Evolutionary conservation across 2,329 filamentous ascomycete genomes (phyloP), one percentile per base, ranked within the genome.

Genomic region (Penicillium sp.): DNA sequence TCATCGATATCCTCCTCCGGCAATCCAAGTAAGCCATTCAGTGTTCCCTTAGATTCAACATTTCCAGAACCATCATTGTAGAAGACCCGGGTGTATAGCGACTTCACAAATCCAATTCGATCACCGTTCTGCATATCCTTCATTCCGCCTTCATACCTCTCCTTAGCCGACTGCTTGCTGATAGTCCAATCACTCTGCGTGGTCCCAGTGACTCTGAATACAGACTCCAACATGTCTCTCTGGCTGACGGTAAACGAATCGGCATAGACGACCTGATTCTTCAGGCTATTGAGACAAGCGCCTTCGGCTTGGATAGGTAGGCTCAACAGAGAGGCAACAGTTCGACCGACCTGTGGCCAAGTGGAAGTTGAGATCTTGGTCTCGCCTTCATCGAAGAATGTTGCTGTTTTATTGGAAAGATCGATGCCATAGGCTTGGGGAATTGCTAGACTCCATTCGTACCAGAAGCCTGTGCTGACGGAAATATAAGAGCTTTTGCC

Each of bases 1-100:
- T 80, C 77, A 58, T 88, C 84, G 22, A 88, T 58, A 43, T 83
- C 76, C 66, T 88, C 85, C 58, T 79, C 69, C 0, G 81, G 78
- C 61, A 88, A 67, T 0, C 77, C 81, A 9, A 89, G 68, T 3
- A 71, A 59, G 3, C 77, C 74, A 52, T 88, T 88, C 0, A 72
- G 69, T 18, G 58, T 48, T 8, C 77, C 56, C 36, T 72, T 74
- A 50, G 78, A 76, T 39, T 56, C 53, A 48, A 54, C 54, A 16
- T 80, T 72, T 3, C 67, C 72, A 5, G 69, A 70, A 1, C 71
- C 74, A 49, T 73, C 73, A 0, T 75, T 72, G 50, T 73, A 65
- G 60, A 88, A 88, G 1, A 77, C 68, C 1, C 81, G 70, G 0
- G 80, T 68, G 62, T 87, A 88, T 65, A 88, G 74, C 47, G 77